Evolutionary conservation across 805 yeast genomes (phyloP).

Genomic region (Lipomyces sp.): DNA sequence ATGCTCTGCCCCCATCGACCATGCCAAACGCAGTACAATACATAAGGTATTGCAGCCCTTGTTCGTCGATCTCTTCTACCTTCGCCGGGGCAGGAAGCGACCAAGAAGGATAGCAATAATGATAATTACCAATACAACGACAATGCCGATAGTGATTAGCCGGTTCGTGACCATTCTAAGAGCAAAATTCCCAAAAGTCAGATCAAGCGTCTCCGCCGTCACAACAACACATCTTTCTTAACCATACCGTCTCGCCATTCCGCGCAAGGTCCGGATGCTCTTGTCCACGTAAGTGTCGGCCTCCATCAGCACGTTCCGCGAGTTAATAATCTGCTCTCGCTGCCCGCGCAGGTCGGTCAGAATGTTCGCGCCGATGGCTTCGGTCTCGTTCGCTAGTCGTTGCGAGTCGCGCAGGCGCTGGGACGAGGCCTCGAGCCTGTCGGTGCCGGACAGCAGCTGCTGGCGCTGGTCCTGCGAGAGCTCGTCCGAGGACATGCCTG

Average conservation of each 20-base stretch:
- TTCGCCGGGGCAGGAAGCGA: conserved; percentile 20
- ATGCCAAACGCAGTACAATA: no score
- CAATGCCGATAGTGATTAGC: conserved; percentile 25
- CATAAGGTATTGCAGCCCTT: no score
- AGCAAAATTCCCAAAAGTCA: no score
- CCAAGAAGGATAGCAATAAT: conserved; percentile 26
- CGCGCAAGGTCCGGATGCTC: conserved; percentile 76
- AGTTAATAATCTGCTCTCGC: conserved; percentile 83
- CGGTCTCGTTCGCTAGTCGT: conserved; percentile 88
- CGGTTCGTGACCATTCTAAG: conserved; percentile 26
- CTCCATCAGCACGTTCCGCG: conserved; percentile 70
- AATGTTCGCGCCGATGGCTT: conserved; percentile 84
- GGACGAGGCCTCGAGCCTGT: conserved; percentile 74
- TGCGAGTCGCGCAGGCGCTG: conserved; percentile 85
- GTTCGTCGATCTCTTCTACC: no score
- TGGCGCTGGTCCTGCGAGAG: conserved; percentile 68
- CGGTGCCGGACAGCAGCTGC: conserved; percentile 70
- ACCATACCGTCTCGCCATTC: conserved; percentile 68
- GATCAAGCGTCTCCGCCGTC: no score
- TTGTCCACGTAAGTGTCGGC: conserved; percentile 93
- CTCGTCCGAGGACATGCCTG: conserved; percentile 33
- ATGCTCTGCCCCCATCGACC: no score
- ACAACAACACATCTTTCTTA: no score
- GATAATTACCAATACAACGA: conserved; percentile 20
- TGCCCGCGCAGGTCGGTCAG: conserved; percentile 86